Conservation (phyloP, 73 alveolate genomes). For the Breviolum minutum region DNA sequence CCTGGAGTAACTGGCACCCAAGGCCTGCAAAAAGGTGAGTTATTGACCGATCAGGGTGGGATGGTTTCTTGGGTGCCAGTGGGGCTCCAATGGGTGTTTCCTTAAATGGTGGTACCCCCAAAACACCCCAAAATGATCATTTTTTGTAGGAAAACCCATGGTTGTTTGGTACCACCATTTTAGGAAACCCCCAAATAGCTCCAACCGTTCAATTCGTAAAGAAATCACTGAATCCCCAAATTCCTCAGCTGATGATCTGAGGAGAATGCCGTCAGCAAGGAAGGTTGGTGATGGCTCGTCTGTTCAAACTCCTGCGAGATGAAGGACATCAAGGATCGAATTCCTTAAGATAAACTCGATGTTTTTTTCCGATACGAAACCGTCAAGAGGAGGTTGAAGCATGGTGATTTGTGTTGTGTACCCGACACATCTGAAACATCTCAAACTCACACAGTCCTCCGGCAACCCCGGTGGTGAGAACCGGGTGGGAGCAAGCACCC, state of each 20-base stretch:
- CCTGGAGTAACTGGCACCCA: constrained; percentile 57
- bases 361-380: neutral
- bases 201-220: too few species aligned
- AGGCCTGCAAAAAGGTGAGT: neutral
- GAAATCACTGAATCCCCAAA: too few species aligned
- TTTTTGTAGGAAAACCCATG: too few species aligned
- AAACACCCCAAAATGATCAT: too few species aligned
- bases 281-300: constrained; percentile 26
- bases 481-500: constrained; percentile 61
- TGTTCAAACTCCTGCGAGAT: constrained; percentile 51
- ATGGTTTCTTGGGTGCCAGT: too few species aligned
- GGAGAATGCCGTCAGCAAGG: constrained; percentile 6
- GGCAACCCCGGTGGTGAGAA: constrained; percentile 84
- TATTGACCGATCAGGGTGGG: neutral
- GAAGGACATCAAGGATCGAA: neutral
- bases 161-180: too few species aligned
- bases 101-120: too few species aligned
- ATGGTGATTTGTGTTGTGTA: neutral
- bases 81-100: too few species aligned
- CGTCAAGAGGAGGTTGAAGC: neutral
- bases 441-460: neutral
- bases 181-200: too few species aligned
- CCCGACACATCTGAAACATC: neutral
- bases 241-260: neutral
- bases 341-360: neutral